Base-by-base conservation (phyloP, 1,139 yeast genomes). In the Yamadazyma membranifaciens region DNA sequence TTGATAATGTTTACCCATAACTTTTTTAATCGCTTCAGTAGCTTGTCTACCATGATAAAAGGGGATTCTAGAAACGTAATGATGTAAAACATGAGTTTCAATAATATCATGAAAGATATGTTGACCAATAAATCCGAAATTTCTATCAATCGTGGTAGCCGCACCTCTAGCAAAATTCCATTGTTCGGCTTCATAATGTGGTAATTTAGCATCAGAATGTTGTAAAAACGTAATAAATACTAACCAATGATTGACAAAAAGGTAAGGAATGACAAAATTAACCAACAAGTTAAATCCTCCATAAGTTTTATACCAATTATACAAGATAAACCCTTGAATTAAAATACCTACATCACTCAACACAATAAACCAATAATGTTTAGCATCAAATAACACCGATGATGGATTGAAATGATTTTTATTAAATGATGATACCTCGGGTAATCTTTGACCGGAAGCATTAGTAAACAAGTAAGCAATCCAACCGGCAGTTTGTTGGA, bases 131-230 rank as follows among this genome's bases (percentile, higher is more conserved):
- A 77, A 75, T n/a, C 83, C 83, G 55, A 75, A 78, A 50, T 78
- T 69, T 59, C 84, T 67, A 55, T 79, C 84, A 45, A 79, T 76
- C 38, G 84, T 79, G 34, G 83, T 80, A 45, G 83, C 83, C 33
- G 84, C 84, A 55, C 84, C 84, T 61, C 82, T 70, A 31, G 83
- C 83, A 53, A 79, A 79, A 41, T 69, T 78, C 84, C 84, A 79
- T 59, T 78, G 80, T 14, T 31, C 35, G 16, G 34, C 39, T 45
- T 72, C 73, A 56, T 79, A 79, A 57, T 79, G 84, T 33, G 84
- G 83, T 71, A 79, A 68, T 32, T 66, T 51, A 24, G 78, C 70
- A 52, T 78, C 82, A 10, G 83, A 73, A 56, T 79, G 84, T 63
- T 79, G 84, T 54, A 79, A 69, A 56, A 62, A 79, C 26, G 84